phyloP scores from a whole-genome alignment of 495 filamentous ascomycete genomes.

The Penicillium lividum region DNA sequence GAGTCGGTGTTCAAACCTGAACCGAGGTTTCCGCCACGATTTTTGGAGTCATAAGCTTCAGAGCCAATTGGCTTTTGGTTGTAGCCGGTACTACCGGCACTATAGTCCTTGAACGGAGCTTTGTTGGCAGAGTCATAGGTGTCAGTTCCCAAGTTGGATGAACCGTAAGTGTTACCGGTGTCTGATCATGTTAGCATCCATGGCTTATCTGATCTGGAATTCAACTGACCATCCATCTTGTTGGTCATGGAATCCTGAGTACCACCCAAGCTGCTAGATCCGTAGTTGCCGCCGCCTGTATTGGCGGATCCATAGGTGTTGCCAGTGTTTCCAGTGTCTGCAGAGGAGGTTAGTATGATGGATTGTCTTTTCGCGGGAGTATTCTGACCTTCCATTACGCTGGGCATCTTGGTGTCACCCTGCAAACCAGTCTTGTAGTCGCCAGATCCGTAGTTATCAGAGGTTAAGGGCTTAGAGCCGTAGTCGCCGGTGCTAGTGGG shows the following conservation, averaged over 20 bases:
- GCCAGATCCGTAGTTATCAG: slow-evolving; percentile 9
- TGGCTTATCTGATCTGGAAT: not conserved
- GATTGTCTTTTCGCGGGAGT: not conserved
- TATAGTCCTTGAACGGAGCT: not conserved
- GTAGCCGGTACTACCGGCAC: not conserved
- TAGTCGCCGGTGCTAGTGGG: slow-evolving; percentile 10
- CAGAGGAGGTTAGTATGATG: not conserved
- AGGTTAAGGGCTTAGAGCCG: slow-evolving; percentile 9
- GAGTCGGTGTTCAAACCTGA: slow-evolving; percentile 7
- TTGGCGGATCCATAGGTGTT: slow-evolving; percentile 24
- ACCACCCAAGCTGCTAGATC: slow-evolving; percentile 19
- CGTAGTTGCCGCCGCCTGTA: slow-evolving; percentile 8
- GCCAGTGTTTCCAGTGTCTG: slow-evolving; percentile 6
- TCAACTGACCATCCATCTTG: not conserved
- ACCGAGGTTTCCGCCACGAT: slow-evolving; percentile 13
- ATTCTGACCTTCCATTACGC: not conserved
- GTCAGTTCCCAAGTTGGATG: not conserved
- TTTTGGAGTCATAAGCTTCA: slow-evolving; percentile 5
- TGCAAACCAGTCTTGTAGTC: slow-evolving; percentile 11
- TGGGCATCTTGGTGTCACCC: slow-evolving; percentile 8
- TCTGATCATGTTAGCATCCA: slow-evolving; percentile 3
- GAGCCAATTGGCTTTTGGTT: not conserved
- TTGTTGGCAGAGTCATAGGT: slow-evolving; percentile 4
- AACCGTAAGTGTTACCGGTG: not conserved
- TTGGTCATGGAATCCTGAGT: not conserved